Evolutionary conservation across 768 basidiomycete species (phyloP).

Genomic region (Leccinum sublutescens): DNA sequence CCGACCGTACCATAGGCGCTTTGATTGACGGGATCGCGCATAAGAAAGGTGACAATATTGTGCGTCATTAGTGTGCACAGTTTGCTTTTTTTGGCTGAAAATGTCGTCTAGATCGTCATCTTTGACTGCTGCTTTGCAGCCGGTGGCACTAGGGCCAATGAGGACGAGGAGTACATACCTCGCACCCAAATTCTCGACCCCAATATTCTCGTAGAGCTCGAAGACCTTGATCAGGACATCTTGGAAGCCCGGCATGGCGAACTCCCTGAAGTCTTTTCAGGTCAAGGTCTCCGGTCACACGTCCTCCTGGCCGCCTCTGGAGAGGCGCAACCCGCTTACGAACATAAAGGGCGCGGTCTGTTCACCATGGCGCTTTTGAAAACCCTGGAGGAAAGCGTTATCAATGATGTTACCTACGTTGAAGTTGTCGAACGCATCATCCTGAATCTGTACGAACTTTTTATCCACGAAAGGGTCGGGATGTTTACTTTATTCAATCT

Average conservation of each 20-base stretch:
- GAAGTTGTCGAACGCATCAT: constrained; percentile 22
- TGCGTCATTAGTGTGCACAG: constrained; percentile 19
- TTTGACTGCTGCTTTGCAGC: constrained; percentile 47
- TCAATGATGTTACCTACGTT: constrained; percentile 22
- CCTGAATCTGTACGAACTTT: constrained; percentile 5
- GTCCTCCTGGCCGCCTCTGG: constrained; percentile 45
- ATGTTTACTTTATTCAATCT: background rate
- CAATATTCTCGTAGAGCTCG: background rate
- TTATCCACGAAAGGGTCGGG: background rate
- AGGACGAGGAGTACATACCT: background rate
- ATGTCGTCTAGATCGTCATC: constrained; percentile 37
- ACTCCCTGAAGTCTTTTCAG: constrained; percentile 20
- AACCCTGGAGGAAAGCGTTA: constrained; percentile 1
- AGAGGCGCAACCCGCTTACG: constrained; percentile 32
- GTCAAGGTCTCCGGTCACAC: constrained; percentile 35
- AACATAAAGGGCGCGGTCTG: constrained; percentile 17
- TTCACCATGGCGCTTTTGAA: constrained; percentile 28
- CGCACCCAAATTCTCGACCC: constrained; percentile 6
- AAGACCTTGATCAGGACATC: constrained; percentile 28
- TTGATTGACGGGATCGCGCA: constrained; percentile 36
- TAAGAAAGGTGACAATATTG: constrained; percentile 46
- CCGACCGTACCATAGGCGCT: constrained; percentile 41
- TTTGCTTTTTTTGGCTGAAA: background rate
- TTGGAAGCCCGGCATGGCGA: constrained; percentile 13
- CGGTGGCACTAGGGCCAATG: constrained; percentile 30